Evolutionary conservation across 805 yeast genomes (phyloP).

Genomic region (Cyberlindnera mycetangii): DNA sequence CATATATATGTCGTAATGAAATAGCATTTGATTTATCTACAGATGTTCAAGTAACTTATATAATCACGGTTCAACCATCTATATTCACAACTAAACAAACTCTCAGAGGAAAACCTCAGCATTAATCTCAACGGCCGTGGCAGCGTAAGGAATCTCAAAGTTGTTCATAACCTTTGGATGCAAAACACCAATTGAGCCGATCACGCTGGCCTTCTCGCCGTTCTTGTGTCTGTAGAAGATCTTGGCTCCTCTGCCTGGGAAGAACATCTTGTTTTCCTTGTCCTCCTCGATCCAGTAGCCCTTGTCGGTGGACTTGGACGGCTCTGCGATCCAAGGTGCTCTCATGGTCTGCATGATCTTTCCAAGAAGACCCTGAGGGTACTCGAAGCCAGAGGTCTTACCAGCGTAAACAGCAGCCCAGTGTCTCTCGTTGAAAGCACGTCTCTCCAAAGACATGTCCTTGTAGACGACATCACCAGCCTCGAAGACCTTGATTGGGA

Average conservation of each 20-base stretch:
- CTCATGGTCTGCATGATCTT: constrained; percentile 95
- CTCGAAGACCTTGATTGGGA: constrained; percentile 95
- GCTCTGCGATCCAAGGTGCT: constrained; percentile 69
- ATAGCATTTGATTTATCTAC: neutral
- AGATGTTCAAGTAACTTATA: neutral
- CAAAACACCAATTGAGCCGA: constrained; percentile 90
- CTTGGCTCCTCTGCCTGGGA: constrained; percentile 97
- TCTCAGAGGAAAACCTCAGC: constrained; percentile 77
- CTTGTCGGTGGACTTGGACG: constrained; percentile 48
- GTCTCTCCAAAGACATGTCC: constrained; percentile 75
- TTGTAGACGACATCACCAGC: constrained; percentile 92
- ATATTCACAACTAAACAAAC: neutral
- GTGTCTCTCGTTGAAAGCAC: constrained; percentile 87
- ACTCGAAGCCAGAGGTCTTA: constrained; percentile 92
- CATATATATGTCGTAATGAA: neutral
- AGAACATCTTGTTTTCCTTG: constrained; percentile 63
- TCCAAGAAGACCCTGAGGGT: constrained; percentile 90
- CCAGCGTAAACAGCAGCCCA: constrained; percentile 96
- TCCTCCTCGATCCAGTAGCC: constrained; percentile 88
- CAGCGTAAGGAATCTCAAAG: constrained; percentile 92
- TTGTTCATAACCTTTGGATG: constrained; percentile 89
- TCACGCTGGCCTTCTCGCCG: constrained; percentile 51
- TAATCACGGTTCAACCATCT: neutral
- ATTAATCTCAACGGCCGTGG: constrained; percentile 85
- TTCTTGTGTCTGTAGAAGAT: constrained; percentile 67